Percentiles rank a stretch among this genome's conserved stretches.
These are phyloP conservation scores for Gnetum montanum DNA, from an alignment of 75 land plant genomes.

Conservation along the genomic window DNA sequence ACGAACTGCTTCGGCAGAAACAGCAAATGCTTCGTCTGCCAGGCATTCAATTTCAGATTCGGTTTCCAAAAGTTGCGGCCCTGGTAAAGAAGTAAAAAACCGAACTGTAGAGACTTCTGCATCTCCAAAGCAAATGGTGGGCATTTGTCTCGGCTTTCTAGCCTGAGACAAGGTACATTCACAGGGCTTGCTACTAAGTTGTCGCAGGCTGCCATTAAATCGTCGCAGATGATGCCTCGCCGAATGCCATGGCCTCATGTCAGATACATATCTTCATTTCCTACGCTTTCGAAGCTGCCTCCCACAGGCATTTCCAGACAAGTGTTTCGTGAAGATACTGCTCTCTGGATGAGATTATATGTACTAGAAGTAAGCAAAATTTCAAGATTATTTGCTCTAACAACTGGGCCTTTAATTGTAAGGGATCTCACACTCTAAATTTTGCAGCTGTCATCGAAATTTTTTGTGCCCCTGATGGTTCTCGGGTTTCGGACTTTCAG, in stretches of 20 bases:
- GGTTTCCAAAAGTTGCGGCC: not conserved
- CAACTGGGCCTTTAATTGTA: too few species aligned
- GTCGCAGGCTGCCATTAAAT: constrained; percentile 1
- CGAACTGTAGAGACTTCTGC: too few species aligned
- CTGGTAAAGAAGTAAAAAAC: constrained; percentile 3
- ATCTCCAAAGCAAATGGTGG: too few species aligned
- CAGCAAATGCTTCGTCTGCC: constrained; percentile 2
- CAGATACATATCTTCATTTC: not conserved
- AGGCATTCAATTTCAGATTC: too few species aligned
- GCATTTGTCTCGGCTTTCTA: constrained; percentile 1
- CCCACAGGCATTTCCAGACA: constrained; percentile 4
- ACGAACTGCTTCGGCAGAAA: constrained; percentile 4
- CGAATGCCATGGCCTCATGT: constrained; percentile 24
- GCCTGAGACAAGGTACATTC: not conserved
- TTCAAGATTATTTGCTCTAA: too few species aligned
- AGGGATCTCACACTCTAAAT: too few species aligned
- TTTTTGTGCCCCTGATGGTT: too few species aligned
- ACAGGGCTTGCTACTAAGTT: constrained; percentile 5
- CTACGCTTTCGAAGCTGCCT: not conserved
- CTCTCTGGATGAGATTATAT: constrained; percentile 11
- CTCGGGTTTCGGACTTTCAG: too few species aligned
- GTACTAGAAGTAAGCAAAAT: too few species aligned
- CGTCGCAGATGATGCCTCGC: constrained; percentile 15
- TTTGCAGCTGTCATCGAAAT: too few species aligned
- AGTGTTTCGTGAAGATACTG: constrained; percentile 24